These are phyloP conservation scores for Malassezia slooffiae DNA, from an alignment of 1,284 basidiomycete genomes.

Conservation along the genomic window DNA sequence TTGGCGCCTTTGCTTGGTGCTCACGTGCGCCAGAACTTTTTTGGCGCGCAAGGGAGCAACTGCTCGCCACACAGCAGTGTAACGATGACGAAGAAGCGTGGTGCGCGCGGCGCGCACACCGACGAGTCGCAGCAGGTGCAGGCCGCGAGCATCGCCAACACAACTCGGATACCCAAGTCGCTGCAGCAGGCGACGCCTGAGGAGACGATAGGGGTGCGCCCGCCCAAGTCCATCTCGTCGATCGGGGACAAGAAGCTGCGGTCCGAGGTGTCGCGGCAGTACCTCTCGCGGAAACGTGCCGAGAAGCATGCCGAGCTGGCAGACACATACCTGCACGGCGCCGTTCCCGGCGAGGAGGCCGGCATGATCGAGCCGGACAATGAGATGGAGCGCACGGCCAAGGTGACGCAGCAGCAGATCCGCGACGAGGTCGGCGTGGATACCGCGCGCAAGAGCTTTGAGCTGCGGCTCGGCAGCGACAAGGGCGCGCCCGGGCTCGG, in stretches of 20 bases:
- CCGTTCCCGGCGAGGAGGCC: conserved; percentile 49
- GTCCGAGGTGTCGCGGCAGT: conserved; percentile 32
- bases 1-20: not conserved
- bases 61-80: not conserved
- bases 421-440: conserved; percentile 59
- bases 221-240: conserved; percentile 29
- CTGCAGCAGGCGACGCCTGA: conserved; percentile 29
- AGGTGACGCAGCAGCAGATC: conserved; percentile 72
- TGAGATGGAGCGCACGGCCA: conserved; percentile 78
- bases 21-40: not conserved
- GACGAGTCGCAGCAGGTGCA: conserved; percentile 33
- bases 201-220: conserved; percentile 21
- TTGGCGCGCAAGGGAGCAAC: not conserved
- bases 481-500: conserved; percentile 50
- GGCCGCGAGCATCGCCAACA: conserved; percentile 26
- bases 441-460: conserved; percentile 62
- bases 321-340: conserved; percentile 37
- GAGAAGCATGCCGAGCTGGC: conserved; percentile 35
- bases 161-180: conserved; percentile 34
- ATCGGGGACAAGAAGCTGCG: conserved; percentile 44
- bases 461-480: conserved; percentile 67
- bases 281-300: conserved; percentile 31
- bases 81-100: no score
- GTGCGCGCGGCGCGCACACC: conserved; percentile 18
- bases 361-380: conserved; percentile 64